These are phyloP conservation scores for Boletus pseudopeckii DNA, from an alignment of 768 basidiomycete species.

Conservation along the genomic window DNA sequence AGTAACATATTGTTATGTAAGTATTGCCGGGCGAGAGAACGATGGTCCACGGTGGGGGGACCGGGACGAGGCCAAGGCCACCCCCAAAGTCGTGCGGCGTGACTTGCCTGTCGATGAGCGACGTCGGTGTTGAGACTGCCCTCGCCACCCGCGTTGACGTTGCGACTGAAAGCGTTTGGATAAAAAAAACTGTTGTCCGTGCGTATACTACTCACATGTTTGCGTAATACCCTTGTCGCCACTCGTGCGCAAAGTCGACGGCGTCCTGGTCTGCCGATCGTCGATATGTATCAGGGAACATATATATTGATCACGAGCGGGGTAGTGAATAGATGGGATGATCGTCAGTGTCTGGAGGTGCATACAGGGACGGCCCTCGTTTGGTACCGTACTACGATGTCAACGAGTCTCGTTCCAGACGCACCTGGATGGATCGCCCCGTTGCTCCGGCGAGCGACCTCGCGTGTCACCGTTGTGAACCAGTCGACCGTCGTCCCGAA, in stretches of 20 bases:
- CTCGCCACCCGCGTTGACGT: constrained; percentile 42
- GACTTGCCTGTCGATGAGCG: constrained; percentile 37
- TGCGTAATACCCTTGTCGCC: constrained; percentile 48
- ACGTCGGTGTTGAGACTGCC: constrained; percentile 52
- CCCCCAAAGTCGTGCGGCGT: too few relatives aligned
- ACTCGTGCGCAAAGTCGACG: constrained; percentile 48
- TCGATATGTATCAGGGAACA: too few relatives aligned
- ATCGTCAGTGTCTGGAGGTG: neutral
- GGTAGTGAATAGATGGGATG: neutral
- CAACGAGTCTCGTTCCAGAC: neutral
- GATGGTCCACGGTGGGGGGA: too few relatives aligned
- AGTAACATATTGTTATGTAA: neutral
- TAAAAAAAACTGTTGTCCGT: neutral
- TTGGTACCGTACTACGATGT: neutral
- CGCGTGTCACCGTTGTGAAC: constrained; percentile 23
- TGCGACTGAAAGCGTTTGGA: constrained; percentile 28
- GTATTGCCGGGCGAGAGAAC: too few relatives aligned
- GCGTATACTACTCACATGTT: constrained; percentile 14
- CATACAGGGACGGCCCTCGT: neutral
- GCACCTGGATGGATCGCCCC: constrained; percentile 14
- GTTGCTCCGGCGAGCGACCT: constrained; percentile 13
- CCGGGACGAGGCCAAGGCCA: too few relatives aligned
- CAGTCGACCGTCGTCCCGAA: constrained; percentile 53
- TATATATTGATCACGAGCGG: too few relatives aligned
- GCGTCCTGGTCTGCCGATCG: constrained; percentile 19